Evolutionary conservation across 805 yeast species (phyloP).

Genomic region (Pichia ethanolica): DNA sequence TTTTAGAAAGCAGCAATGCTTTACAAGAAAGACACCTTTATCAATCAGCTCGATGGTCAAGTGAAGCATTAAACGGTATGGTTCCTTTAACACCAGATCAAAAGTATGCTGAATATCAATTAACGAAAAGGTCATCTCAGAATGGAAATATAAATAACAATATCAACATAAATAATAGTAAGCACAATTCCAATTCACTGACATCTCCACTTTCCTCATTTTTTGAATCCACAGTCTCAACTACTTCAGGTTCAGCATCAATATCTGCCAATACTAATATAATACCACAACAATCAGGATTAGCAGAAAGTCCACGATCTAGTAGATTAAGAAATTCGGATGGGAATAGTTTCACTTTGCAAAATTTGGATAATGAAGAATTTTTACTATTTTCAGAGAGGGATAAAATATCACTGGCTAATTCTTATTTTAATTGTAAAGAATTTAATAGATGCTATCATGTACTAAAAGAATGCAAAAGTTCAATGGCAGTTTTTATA

Average conservation of each 20-base stretch:
- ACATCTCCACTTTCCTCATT: conserved; percentile 7
- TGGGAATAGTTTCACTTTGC: background rate
- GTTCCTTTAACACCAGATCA: conserved; percentile 5
- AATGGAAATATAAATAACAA: background rate
- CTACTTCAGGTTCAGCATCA: background rate
- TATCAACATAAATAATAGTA: no score
- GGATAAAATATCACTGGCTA: conserved; percentile 52
- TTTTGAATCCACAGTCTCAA: conserved; percentile 1
- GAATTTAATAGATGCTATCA: conserved; percentile 77
- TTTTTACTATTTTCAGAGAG: conserved; percentile 29
- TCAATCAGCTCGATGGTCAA: conserved; percentile 11
- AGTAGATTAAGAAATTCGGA: background rate
- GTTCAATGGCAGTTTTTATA: conserved; percentile 52
- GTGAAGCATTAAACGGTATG: conserved; percentile 12
- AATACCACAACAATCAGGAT: background rate
- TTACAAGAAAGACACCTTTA: conserved; percentile 13
- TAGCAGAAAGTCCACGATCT: background rate
- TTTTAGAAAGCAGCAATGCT: conserved; percentile 1
- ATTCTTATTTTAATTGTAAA: conserved; percentile 67
- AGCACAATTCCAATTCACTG: background rate
- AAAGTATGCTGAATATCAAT: conserved; percentile 9
- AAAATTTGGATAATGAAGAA: conserved; percentile 14
- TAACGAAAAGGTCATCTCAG: background rate
- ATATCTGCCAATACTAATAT: background rate
- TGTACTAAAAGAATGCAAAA: conserved; percentile 43